A percentile compares a stretch with the other conserved stretches of the same genome.
These are phyloP conservation scores for Aspergillus sp. DNA, from an alignment of 2,329 filamentous ascomycete genomes.

Conservation along the genomic window DNA sequence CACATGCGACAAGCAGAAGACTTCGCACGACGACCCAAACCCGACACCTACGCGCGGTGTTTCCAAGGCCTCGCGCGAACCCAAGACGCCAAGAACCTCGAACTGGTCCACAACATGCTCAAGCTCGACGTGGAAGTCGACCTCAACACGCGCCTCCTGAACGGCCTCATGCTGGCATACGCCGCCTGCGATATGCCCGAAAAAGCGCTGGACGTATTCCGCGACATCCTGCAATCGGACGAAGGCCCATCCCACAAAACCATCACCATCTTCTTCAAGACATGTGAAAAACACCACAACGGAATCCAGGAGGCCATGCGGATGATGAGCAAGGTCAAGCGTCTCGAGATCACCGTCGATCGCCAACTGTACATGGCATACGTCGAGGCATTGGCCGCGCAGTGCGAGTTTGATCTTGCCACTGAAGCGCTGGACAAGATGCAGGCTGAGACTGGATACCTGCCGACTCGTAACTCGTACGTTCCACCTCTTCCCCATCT, in stretches of 20 bases:
- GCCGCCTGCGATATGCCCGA: conserved; percentile 66
- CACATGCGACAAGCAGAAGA: conserved; percentile 85
- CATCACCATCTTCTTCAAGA: conserved; percentile 76
- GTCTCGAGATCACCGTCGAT: conserved; percentile 78
- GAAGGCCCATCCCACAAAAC: conserved; percentile 85
- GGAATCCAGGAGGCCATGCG: conserved; percentile 50
- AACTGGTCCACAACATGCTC: conserved; percentile 85
- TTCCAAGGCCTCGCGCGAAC: conserved; percentile 72
- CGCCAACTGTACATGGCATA: conserved; percentile 74
- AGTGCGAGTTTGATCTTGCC: conserved; percentile 69
- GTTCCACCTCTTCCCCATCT: conserved; percentile 38
- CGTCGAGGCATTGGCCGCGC: conserved; percentile 71
- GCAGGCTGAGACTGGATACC: conserved; percentile 64
- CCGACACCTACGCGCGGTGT: conserved; percentile 74
- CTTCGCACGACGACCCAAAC: conserved; percentile 63
- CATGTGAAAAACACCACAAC: conserved; percentile 63
- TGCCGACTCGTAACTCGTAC: conserved; percentile 71
- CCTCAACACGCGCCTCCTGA: conserved; percentile 73
- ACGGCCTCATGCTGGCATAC: conserved; percentile 85
- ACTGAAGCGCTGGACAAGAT: conserved; percentile 67
- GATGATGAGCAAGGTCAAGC: conserved; percentile 59
- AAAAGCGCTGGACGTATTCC: conserved; percentile 77
- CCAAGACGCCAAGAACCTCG: conserved; percentile 64
- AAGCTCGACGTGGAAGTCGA: conserved; percentile 87
- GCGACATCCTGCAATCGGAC: conserved; percentile 75